Evolutionary conservation across 164 flowering plant genomes (phyloP), one percentile per base, ranked within the genome.

Genomic region (Dillenia suffruticosa): DNA sequence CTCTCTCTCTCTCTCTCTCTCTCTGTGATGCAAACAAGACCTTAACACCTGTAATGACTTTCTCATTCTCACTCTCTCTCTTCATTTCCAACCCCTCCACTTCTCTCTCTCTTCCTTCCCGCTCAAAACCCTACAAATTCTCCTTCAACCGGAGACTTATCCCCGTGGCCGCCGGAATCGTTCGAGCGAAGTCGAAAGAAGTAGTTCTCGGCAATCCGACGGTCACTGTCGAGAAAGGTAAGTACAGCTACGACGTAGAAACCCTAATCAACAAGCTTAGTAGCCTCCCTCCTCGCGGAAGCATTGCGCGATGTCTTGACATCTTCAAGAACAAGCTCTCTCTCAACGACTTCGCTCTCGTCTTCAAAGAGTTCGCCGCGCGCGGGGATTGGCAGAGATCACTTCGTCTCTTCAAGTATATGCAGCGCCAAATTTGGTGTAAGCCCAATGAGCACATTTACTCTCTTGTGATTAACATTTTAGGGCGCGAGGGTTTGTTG

Each of bases 341-440:
- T 3, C 77, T 87, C 49, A 83, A 81, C 70, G 98, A 90, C 66
- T 93, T 93, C 69, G 82, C 89, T 17, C 58, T 76, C 15, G 95
- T 93, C 10, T 93, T 93, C 74, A 85, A 82, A 72, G 98, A 93
- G 64, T 90, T 90, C 65, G 97, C 97, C 5, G 83, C 72, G 9
- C 87, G 96, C 24, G 92, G 96, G 2, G 98, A 93, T 61, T 93
- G 98, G 97, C 98, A 93, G 69, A 68, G 96, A 19, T 85, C 96
- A 8, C 84, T 93, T 9, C 79, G 98, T 3, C 78, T 93, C 54
- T 93, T 93, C 75, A 90, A 93, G 77, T 86, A 90, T 58, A 90
- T 90, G 92, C 98, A 90, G 77, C 77, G 98, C 16, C 98, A 93
- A 72, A 72, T 88, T 22, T 93, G 98, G 98, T 93, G 97, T 69